phyloP scores from a whole-genome alignment of 2,329 filamentous ascomycete species.

The Colletotrichum viniferum region DNA sequence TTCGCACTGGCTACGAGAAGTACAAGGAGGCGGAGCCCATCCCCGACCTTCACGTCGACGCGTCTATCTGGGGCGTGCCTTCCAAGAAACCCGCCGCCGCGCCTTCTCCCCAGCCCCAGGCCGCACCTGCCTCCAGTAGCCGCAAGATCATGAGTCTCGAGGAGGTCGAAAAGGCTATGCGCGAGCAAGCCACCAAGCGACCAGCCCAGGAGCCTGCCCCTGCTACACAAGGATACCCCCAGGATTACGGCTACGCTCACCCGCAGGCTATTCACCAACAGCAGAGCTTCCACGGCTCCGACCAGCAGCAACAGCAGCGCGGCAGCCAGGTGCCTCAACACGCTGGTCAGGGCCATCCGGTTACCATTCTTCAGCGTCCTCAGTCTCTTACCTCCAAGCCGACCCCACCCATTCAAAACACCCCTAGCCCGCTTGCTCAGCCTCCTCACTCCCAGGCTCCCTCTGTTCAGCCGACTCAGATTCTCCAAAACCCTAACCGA shows the following conservation, averaged over 20 bases:
- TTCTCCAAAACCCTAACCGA: slow-evolving; percentile 79
- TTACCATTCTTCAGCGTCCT: slow-evolving; percentile 61
- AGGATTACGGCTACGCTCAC: slow-evolving; percentile 22
- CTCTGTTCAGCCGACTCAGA: slow-evolving; percentile 70
- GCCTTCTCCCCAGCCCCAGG: slow-evolving; percentile 25
- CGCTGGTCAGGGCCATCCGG: slow-evolving; percentile 49
- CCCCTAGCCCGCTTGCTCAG: slow-evolving; percentile 36
- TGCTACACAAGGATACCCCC: slow-evolving; percentile 28
- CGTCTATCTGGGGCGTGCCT: slow-evolving; percentile 87
- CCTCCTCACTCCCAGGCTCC: slow-evolving; percentile 38
- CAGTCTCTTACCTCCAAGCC: slow-evolving; percentile 46
- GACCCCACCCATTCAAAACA: slow-evolving; percentile 35
- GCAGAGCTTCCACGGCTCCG: slow-evolving; percentile 16
- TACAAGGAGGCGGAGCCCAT: slow-evolving; percentile 82
- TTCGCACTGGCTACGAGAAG: slow-evolving; percentile 86
- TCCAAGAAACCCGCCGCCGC: slow-evolving; percentile 54
- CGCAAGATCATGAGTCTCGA: slow-evolving; percentile 94
- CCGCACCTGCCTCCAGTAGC: slow-evolving; percentile 37
- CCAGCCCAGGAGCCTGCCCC: slow-evolving; percentile 34
- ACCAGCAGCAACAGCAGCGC: slow-evolving; percentile 32
- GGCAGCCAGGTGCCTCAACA: slow-evolving; percentile 31
- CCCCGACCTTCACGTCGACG: slow-evolving; percentile 89
- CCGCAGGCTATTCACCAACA: slow-evolving; percentile 19
- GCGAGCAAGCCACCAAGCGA: slow-evolving; percentile 65
- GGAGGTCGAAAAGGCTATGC: slow-evolving; percentile 94